Evolutionary conservation across 1,284 basidiomycete genomes (phyloP), one percentile per base, ranked within the genome.

Genomic region (Termitomyces sp.): DNA sequence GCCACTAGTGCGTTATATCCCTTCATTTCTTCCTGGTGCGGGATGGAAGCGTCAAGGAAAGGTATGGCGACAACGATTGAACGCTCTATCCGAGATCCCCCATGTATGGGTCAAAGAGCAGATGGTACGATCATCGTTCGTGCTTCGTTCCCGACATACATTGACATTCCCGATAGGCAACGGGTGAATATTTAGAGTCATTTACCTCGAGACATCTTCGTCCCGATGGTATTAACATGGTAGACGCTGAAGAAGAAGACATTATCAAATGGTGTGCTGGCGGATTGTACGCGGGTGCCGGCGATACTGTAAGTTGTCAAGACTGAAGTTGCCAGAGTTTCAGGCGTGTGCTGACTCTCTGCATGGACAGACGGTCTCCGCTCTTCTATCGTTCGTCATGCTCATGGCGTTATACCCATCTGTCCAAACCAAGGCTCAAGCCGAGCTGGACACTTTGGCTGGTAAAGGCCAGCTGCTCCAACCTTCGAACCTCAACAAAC

Each of bases 391-490:
- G 0, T 80, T 81, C 56, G 55, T 81, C 18, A 68, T 79, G 31
- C 69, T 77, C 6, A 79, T 81, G 76, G 71, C 78, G 4, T 59
- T 78, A n/a, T 61, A 78, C 53, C 79, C 77, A 0, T 66, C 69
- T 3, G 66, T 71, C 1, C 78, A 79, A 55, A 53, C 42, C 13
- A 68, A 63, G 30, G 75, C 74, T 5, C 78, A 75, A 54, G 57
- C 55, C 26, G 79, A 82, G 59, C 66, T 82, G 43, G 71, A 76
- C 51, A 55, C 57, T 24, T 64, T 75, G 24, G 62, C 73, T 21
- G 73, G 73, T 7, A 46, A 49, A n/a, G 65, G 67, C 8, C 61
- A 70, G 18, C 41, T 74, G 1, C 79, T 80, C 0, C 60, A 64
- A 11, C 70, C 76, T 19, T 60, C 60, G 7, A 73, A 80, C 33